A percentile compares a stretch with the other conserved stretches of the same genome.
phyloP scores from a whole-genome alignment of 2,329 filamentous ascomycete species.

The Aspergillus sp. region DNA sequence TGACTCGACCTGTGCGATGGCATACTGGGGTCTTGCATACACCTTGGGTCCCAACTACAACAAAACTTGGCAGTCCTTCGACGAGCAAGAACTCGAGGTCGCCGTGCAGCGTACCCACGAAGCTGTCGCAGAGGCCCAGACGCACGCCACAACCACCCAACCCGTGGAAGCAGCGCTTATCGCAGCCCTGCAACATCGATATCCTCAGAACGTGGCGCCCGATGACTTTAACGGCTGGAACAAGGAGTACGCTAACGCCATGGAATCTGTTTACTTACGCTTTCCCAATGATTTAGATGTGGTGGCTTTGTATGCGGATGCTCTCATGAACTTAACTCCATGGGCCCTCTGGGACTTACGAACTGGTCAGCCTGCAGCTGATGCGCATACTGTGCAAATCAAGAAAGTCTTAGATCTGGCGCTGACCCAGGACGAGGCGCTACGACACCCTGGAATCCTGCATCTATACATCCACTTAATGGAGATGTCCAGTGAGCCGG shows the following conservation, averaged over 20 bases:
- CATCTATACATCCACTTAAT: constrained; percentile 78
- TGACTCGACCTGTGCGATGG: constrained; percentile 41
- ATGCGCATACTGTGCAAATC: constrained; percentile 59
- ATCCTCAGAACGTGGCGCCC: constrained; percentile 55
- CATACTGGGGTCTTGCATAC: constrained; percentile 56
- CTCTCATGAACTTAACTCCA: constrained; percentile 66
- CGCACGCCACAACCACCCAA: constrained; percentile 38
- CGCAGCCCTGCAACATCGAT: constrained; percentile 62
- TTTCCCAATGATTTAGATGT: constrained; percentile 64
- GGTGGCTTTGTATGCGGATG: constrained; percentile 64
- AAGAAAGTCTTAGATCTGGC: constrained; percentile 62
- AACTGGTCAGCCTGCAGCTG: constrained; percentile 58
- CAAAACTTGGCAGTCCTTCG: constrained; percentile 74
- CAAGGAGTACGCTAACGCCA: constrained; percentile 61
- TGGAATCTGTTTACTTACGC: constrained; percentile 55
- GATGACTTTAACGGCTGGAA: constrained; percentile 59
- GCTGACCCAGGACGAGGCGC: constrained; percentile 52
- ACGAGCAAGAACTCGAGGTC: constrained; percentile 57
- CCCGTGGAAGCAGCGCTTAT: constrained; percentile 65
- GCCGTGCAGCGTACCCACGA: constrained; percentile 51
- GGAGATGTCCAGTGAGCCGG: constrained; percentile 71
- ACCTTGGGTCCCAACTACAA: constrained; percentile 76
- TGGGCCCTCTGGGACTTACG: constrained; percentile 66
- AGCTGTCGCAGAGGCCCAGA: constrained; percentile 49
- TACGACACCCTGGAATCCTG: constrained; percentile 67